Conservation (phyloP, 176 grass and related monocot genomes). For the Cenchrus americanus region DNA sequence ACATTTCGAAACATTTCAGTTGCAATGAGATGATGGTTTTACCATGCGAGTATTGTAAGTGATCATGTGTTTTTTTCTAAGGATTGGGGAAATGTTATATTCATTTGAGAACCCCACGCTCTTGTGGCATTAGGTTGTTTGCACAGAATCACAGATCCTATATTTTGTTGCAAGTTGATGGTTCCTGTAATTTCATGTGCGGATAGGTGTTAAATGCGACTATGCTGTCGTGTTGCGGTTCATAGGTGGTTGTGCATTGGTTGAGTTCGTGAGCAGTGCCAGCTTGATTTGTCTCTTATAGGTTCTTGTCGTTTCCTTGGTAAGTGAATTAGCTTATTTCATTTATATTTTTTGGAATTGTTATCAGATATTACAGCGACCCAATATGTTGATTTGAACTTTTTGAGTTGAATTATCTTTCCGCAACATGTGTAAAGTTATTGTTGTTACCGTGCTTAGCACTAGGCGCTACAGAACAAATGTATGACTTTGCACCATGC, state of each 20-base stretch:
- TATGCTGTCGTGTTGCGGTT: background rate
- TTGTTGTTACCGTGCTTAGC: background rate
- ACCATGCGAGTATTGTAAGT: background rate
- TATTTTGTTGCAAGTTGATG: background rate
- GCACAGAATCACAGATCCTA: slow-evolving; percentile 7
- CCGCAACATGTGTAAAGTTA: background rate
- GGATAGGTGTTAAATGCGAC: background rate
- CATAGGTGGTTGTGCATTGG: background rate
- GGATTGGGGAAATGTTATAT: background rate
- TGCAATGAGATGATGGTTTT: background rate
- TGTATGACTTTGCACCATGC: background rate
- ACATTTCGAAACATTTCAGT: background rate
- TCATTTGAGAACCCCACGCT: background rate
- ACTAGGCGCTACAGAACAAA: background rate
- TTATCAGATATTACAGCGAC: background rate
- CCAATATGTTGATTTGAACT: background rate
- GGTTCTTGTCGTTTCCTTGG: background rate
- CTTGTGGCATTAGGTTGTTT: slow-evolving; percentile 2
- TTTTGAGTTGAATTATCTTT: background rate
- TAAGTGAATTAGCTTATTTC: slow-evolving; percentile 13
- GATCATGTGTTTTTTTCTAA: background rate
- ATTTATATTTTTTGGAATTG: background rate
- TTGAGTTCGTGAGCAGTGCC: slow-evolving; percentile 2
- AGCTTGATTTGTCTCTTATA: slow-evolving; percentile 2
- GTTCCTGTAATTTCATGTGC: background rate